Evolutionary conservation across 2,329 filamentous ascomycete genomes (phyloP), one percentile per base, ranked within the genome.

Genomic region (Aspergillus fischeri): DNA sequence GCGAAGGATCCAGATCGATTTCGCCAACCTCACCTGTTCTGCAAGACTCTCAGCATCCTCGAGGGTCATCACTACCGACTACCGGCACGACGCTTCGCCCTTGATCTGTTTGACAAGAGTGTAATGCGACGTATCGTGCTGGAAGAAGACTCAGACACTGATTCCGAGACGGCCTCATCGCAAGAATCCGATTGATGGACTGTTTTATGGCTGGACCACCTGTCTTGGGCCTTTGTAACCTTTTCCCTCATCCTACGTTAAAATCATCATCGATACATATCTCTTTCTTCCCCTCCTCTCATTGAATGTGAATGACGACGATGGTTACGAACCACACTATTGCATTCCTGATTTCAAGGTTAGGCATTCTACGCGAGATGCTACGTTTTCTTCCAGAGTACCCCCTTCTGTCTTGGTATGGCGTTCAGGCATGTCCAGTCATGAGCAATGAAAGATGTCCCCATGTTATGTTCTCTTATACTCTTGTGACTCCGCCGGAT

Each of bases 21-120:
- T 71, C 83, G 83, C 41, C 88, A 89, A 67, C 84, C 88, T 4
- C 80, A 82, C 4, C 83, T 99, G 45, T 97, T 97, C 78, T 87
- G 87, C 64, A 90, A 92, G 68, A 87, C 94, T 49, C 87, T 99
- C 79, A 84, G 85, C 8, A 81, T 97, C 51, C 81, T 99, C 58
- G 92, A 97, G 73, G 87, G 86, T 64, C 93, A 96, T 67, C 91
- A 95, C 70, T 97, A 94, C 74, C 85, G 92, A 24, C 82, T 99
- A 2, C 88, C 88, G 1, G 89, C 95, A 28, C 88, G 93, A 60
- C 87, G 93, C 49, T 92, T 96, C 75, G 89, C 96, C 38, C 87
- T 97, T 58, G 94, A 97, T 70, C 77, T 99, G 24, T 99, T 99
- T 67, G 93, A 97, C 68, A 94, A 93, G 75, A 87, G 85, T 58